These are phyloP conservation scores for Cerrena zonata DNA, from an alignment of 1,284 basidiomycete species.

Conservation along the genomic window DNA sequence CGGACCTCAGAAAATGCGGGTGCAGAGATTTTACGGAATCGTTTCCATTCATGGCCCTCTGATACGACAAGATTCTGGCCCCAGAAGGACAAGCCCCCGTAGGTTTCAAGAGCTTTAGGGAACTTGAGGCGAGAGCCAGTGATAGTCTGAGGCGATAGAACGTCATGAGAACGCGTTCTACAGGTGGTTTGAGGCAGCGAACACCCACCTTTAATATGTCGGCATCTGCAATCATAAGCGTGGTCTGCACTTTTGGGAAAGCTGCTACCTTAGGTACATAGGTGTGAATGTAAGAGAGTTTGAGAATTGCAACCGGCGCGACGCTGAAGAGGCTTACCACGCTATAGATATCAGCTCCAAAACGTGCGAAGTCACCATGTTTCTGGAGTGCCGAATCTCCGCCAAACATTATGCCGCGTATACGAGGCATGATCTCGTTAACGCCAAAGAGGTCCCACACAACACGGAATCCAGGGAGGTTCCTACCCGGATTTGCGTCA, in stretches of 20 bases:
- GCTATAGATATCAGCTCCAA: conserved; percentile 22
- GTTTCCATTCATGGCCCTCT: conserved; percentile 53
- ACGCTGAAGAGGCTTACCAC: no score
- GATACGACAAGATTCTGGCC: conserved; percentile 49
- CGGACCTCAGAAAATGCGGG: conserved; percentile 37
- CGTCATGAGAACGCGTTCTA: background rate
- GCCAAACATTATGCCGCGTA: conserved; percentile 18
- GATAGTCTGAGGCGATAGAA: conserved; percentile 11
- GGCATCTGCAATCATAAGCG: conserved; percentile 21
- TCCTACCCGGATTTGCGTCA: no score
- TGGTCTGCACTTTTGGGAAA: conserved; percentile 13
- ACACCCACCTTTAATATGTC: conserved; percentile 19
- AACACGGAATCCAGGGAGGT: conserved; percentile 21
- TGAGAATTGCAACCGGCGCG: no score
- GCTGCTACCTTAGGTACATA: conserved; percentile 12
- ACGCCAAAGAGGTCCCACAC: conserved; percentile 20
- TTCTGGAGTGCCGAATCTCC: conserved; percentile 16
- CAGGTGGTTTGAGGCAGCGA: background rate
- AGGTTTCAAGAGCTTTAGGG: conserved; percentile 29
- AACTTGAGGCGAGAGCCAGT: conserved; percentile 16
- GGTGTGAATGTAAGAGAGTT: background rate
- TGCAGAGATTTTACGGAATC: conserved; percentile 41
- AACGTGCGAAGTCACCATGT: conserved; percentile 18
- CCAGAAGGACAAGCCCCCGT: conserved; percentile 28
- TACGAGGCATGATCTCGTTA: conserved; percentile 18